Evolutionary conservation across 2,329 filamentous ascomycete species (phyloP), one percentile per base, ranked within the genome.

Genomic region (Aspergillus ibericus): DNA sequence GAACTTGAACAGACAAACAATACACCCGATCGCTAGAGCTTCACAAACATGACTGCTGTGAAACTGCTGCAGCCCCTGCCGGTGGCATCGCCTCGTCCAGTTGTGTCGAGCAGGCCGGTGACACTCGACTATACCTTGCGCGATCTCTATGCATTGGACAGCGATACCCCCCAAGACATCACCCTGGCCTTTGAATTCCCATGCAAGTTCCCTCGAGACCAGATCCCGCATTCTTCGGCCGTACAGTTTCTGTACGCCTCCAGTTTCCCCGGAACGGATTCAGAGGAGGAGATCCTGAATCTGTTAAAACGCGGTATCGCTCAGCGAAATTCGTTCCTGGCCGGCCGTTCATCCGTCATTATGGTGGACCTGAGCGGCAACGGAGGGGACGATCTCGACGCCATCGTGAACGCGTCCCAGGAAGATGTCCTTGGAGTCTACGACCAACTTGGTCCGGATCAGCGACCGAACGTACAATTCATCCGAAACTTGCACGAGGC

Each of bases 101-200:
- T 18, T 34, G 1, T n/a, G 15, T 53, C 36, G 6, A n/a, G 7
- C 12, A 34, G 40, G 25, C 7, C 27, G 9, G 3, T 48, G 8
- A 7, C 34, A 3, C 49, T 58, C 3, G 55, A 58, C 55, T 53
- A n/a, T 32, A 58, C 55, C 3, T 16, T 58, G 20, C 36, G 27
- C 18, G 50, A 58, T 8, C 55, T 58, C 5, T 58, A 58, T 9
- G 10, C 29, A 1, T 18, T 58, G 15, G 49, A 58, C 32, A 48
- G 29, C 25, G 29, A 18, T 2, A 2, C 25, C 0, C 36, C 40
- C 4, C 10, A 36, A 4, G 20, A 18, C 16, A n/a, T 58, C 9
- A 27, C 53, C 12, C 27, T 38, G n/a, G 40, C 34, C 4, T 58
- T 53, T 38, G 49, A 50, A 6, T n/a, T 46, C 29, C 38, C 55